A percentile compares a stretch with the other conserved stretches of the same genome.
Conservation (phyloP, 257 asterid species). For the Galeopsis tetrahit region DNA sequence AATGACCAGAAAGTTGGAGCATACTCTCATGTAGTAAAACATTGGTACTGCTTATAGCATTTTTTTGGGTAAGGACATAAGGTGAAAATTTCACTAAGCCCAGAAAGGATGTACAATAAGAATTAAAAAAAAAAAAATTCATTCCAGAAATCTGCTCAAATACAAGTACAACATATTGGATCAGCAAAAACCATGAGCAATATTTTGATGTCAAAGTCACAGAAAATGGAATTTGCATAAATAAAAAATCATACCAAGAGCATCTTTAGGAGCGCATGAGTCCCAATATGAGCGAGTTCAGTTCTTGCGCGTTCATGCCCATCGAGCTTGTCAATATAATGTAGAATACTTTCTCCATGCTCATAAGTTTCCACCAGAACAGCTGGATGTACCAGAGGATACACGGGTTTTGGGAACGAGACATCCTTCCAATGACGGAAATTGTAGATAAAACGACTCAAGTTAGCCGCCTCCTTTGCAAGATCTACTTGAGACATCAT, state of each 20-base stretch:
- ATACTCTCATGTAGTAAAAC: conserved; percentile 1
- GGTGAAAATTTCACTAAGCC: neutral
- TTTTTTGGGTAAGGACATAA: neutral
- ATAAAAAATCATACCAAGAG: conserved; percentile 64
- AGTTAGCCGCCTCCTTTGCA: conserved; percentile 91
- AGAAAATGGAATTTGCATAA: neutral
- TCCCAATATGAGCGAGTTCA: conserved; percentile 86
- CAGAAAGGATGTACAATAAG: neutral
- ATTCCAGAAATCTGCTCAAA: conserved; percentile 2
- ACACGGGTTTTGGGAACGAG: conserved; percentile 86
- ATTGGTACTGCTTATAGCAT: neutral
- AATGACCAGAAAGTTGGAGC: conserved; percentile 17
- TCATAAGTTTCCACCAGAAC: conserved; percentile 89
- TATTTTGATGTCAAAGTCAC: conserved; percentile 23
- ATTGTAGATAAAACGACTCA: conserved; percentile 83
- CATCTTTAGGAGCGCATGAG: conserved; percentile 83
- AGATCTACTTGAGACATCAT: conserved; percentile 97
- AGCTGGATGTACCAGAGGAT: conserved; percentile 94
- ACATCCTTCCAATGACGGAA: conserved; percentile 83
- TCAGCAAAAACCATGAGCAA: conserved; percentile 15
- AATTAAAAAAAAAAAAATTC: neutral
- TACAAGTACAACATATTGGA: conserved; percentile 13
- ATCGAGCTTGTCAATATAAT: conserved; percentile 65
- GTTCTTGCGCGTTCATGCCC: conserved; percentile 61
- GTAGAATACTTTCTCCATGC: conserved; percentile 74